A percentile compares a stretch with the other conserved stretches of the same genome.
phyloP scores from a whole-genome alignment of 2,329 filamentous ascomycete genomes.

The Pseudogymnoascus sp. region DNA sequence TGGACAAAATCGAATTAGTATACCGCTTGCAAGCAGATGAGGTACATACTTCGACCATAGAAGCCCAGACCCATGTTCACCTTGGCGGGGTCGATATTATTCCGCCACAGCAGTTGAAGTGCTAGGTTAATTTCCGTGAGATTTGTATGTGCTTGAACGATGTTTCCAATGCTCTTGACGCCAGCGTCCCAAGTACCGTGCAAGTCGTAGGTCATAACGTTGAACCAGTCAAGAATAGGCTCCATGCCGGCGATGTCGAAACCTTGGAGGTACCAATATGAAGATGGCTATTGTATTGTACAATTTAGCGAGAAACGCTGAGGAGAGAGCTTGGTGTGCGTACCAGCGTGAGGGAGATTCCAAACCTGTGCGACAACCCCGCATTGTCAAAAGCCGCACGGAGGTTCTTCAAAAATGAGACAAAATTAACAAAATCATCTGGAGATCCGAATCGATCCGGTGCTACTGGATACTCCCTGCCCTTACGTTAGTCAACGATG shows the following conservation, averaged over 20 bases:
- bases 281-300: slow-evolving; percentile 8
- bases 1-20: slow-evolving; percentile 4
- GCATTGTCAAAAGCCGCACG: slow-evolving; percentile 6
- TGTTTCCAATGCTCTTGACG: slow-evolving; percentile 28
- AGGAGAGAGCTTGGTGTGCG: background rate
- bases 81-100: slow-evolving; percentile 32
- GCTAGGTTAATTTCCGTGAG: slow-evolving; percentile 36
- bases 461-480: slow-evolving; percentile 26
- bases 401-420: slow-evolving; percentile 23
- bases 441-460: slow-evolving; percentile 30
- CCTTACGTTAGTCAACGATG: too few species aligned
- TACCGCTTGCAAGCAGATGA: background rate
- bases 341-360: slow-evolving; percentile 8
- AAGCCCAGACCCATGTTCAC: slow-evolving; percentile 37
- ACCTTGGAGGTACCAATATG: slow-evolving; percentile 9
- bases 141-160: slow-evolving; percentile 35
- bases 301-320: slow-evolving; percentile 1
- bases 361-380: background rate
- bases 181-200: slow-evolving; percentile 35
- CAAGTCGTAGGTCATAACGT: slow-evolving; percentile 39
- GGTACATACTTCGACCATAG: slow-evolving; percentile 30
- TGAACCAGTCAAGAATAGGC: slow-evolving; percentile 32
- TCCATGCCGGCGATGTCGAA: slow-evolving; percentile 7
- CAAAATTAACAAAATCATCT: slow-evolving; percentile 29
- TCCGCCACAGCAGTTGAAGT: slow-evolving; percentile 38